Evolutionary conservation across 2,329 filamentous ascomycete species (phyloP), one percentile per base, ranked within the genome.

Genomic region (Cladorrhinum sp.): DNA sequence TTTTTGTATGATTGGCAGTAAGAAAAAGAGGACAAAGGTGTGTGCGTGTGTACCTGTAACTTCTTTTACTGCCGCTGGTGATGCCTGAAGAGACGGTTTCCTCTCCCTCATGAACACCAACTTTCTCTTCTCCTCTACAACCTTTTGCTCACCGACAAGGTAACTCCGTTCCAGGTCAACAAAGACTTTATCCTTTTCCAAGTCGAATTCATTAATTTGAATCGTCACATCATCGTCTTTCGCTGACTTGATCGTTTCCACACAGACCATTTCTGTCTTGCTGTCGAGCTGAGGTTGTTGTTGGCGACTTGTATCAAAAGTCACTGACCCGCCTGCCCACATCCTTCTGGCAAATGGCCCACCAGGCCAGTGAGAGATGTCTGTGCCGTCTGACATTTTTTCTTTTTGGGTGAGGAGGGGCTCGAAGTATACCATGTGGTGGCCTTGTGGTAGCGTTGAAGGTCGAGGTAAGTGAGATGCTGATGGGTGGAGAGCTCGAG

Each of bases 391-490:
- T 1, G 85, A 79, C 18, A 92, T 81, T 32, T 79, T 67, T 7
- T 81, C 83, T 13, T 84, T 77, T 0, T 83, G 79, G 18, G 88
- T 78, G 64, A 86, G 83, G 10, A 89, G 83, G 61, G 92, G 91
- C 9, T 56, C 53, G 76, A 96, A 97, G 78, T 96, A 96, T 65
- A 93, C 85, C 36, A 96, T 81, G 73, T 97, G 92, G 72, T 96
- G 88, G 36, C 88, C 90, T 27, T 84, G 80, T 0, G 88, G 86
- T 6, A 89, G 75, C 2, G 72, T 50, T 53, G 53, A 38, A 22
- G 57, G 23, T 20, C 50, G 20, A 23, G 49, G 24, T 22, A 25
- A 49, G 38, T 45, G 41, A 16, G 10, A 50, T 45, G 49, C 18
- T 24, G 22, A 45, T 32, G 62, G 67, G 70, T 38, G 71, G 77